Base-by-base conservation (phyloP, 257 asterid genomes). In the Hygrophila difformis region DNA sequence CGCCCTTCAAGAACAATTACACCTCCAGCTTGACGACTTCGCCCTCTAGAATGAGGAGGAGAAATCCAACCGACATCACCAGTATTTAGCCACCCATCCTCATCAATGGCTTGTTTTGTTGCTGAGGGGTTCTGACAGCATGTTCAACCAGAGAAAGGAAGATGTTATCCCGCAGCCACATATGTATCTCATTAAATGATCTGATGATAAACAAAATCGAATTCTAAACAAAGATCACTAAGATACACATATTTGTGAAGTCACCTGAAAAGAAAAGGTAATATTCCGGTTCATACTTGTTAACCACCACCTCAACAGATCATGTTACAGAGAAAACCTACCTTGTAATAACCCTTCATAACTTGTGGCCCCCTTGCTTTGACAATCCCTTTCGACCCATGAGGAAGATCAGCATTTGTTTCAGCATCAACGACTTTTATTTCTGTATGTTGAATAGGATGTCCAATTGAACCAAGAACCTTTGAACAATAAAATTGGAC, bases 11-110 rank as follows among this genome's bases (percentile, higher is more conserved):
- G 94, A 59, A 85, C 88, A 66, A 89, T 57, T 22, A 77, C 72
- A 14, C 93, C 96, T 35, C 85, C 85, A 56, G 87, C 76, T 53
- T 59, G 75, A 37, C 92, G 93, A 55, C 83, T 70, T 48, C 96
- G 73, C 38, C 98, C 98, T 34, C 68, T 44, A 39, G 94, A 79
- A 67, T 79, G 94, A 59, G 61, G 60, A 40, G 98, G 86, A 28
- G 63, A 78, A 61, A 89, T 82, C 96, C 94, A 82, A 33, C 98
- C 98, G 54, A 89, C 63, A 76, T 89, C 98, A 44, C 96, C 96
- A 3, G 96, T 75, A 62, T 73, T 68, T 48, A 82, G 75, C 98
- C 98, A 89, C 7, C 98, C 98, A 47, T 73, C 63, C 64, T 75
- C 82, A 52, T 85, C 87, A 59, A 89, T 46, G 33, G 88, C 76